Evolutionary conservation across 148 eudicot genomes (phyloP).

Genomic region (Chenopodium quinoa): DNA sequence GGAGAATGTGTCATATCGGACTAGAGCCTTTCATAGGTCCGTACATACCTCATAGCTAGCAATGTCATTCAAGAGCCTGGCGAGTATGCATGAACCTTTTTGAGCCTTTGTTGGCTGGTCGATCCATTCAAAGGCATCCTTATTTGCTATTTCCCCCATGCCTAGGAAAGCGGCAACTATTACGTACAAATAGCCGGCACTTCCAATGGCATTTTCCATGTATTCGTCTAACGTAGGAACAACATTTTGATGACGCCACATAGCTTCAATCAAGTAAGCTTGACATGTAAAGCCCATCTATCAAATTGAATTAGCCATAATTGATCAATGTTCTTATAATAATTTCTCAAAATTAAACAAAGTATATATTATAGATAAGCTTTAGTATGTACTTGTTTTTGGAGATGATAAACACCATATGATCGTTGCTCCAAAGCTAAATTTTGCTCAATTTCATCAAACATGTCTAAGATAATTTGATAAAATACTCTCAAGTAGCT

Average conservation of each 20-base stretch:
- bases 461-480: background rate
- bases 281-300: background rate
- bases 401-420: slow-evolving; percentile 4
- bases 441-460: slow-evolving; percentile 30
- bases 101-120: background rate
- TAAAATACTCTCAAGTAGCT: no score
- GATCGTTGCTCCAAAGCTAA: slow-evolving; percentile 32
- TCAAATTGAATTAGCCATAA: no score
- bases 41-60: slow-evolving; percentile 12
- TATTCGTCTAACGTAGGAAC: slow-evolving; percentile 17
- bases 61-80: slow-evolving; percentile 18
- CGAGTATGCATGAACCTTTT: background rate
- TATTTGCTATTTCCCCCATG: slow-evolving; percentile 4
- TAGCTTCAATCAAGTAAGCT: slow-evolving; percentile 18
- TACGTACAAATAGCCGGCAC: background rate
- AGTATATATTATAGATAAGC: no score
- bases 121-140: slow-evolving; percentile 7
- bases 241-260: slow-evolving; percentile 4
- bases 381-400: no score
- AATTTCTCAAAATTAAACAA: no score
- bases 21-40: no score
- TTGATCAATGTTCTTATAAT: no score
- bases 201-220: background rate
- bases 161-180: slow-evolving; percentile 7
- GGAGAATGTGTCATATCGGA: no score